phyloP scores from a whole-genome alignment of 177 flowering plant genomes.

The Vitis hybrid region DNA sequence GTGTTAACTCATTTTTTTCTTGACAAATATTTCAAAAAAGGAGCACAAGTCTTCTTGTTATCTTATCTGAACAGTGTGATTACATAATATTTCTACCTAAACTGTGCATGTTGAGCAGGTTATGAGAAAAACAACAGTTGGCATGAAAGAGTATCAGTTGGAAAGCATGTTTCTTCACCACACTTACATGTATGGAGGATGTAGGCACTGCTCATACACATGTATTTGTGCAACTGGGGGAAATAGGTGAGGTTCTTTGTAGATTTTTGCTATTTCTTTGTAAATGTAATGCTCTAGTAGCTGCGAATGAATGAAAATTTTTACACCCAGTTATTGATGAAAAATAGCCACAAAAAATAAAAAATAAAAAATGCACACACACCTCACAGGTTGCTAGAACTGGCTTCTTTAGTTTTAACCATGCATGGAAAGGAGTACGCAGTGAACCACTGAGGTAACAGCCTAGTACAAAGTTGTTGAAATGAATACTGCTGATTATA shows the following conservation, averaged over 20 bases:
- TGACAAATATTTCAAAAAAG: too few relatives aligned
- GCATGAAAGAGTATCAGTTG: conserved; percentile 88
- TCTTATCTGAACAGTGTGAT: background rate
- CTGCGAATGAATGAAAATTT: background rate
- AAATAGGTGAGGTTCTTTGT: conserved; percentile 51
- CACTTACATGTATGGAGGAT: conserved; percentile 91
- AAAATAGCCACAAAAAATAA: background rate
- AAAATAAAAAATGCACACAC: too few relatives aligned
- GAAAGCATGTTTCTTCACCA: conserved; percentile 94
- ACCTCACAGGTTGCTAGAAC: background rate
- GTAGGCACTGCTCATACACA: conserved; percentile 93
- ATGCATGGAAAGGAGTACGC: too few relatives aligned
- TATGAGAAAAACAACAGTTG: conserved; percentile 65
- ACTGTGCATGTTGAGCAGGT: conserved; percentile 41
- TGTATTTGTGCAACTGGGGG: conserved; percentile 97
- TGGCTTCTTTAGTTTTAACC: too few relatives aligned
- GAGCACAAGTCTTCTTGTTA: background rate
- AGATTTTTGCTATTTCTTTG: background rate
- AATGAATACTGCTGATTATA: too few relatives aligned
- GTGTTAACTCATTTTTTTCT: too few relatives aligned
- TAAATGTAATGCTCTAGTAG: background rate
- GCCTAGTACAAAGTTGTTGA: too few relatives aligned
- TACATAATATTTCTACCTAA: conserved; percentile 2
- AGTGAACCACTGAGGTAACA: too few relatives aligned
- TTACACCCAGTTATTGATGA: background rate